Evolutionary conservation across 495 filamentous ascomycete genomes (phyloP).

Genomic region (Cairneyella variabilis): DNA sequence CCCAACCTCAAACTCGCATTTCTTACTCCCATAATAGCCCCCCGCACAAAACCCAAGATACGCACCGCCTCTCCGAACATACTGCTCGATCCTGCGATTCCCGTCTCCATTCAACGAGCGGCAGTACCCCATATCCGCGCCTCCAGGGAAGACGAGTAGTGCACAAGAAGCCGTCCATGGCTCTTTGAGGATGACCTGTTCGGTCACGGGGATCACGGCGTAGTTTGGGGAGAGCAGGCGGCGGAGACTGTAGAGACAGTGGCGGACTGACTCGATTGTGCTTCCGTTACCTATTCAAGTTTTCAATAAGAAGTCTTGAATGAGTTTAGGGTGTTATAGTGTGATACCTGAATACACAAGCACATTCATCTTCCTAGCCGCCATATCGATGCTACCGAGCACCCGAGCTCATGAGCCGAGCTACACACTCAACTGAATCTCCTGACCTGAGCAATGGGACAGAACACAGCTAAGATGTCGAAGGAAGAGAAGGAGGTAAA

Average conservation of each 20-base stretch:
- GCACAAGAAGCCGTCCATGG: slow-evolving; percentile 88
- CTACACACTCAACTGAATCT: neutral
- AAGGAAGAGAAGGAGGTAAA: slow-evolving; percentile 42
- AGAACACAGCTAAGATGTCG: slow-evolving; percentile 38
- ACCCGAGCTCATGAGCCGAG: neutral
- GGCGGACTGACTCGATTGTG: slow-evolving; percentile 82
- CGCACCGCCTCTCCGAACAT: slow-evolving; percentile 76
- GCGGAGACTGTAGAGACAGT: slow-evolving; percentile 83
- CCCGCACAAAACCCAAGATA: slow-evolving; percentile 95
- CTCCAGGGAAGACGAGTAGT: slow-evolving; percentile 87
- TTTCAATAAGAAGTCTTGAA: neutral
- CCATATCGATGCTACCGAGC: slow-evolving; percentile 20
- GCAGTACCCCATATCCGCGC: slow-evolving; percentile 92
- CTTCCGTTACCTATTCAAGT: slow-evolving; percentile 66
- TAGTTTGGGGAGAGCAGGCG: slow-evolving; percentile 90
- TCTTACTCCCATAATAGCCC: slow-evolving; percentile 79
- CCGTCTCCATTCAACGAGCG: slow-evolving; percentile 82
- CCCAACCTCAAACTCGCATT: slow-evolving; percentile 89
- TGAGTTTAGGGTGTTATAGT: slow-evolving; percentile 1
- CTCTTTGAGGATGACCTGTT: slow-evolving; percentile 78
- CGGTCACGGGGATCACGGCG: slow-evolving; percentile 81
- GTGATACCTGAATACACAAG: slow-evolving; percentile 86
- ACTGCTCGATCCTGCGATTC: slow-evolving; percentile 78
- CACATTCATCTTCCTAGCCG: slow-evolving; percentile 64
- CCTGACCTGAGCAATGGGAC: neutral